Evolutionary conservation across 139 green algal genomes (phyloP).

Genomic region (Pedinophyceae sp.): DNA sequence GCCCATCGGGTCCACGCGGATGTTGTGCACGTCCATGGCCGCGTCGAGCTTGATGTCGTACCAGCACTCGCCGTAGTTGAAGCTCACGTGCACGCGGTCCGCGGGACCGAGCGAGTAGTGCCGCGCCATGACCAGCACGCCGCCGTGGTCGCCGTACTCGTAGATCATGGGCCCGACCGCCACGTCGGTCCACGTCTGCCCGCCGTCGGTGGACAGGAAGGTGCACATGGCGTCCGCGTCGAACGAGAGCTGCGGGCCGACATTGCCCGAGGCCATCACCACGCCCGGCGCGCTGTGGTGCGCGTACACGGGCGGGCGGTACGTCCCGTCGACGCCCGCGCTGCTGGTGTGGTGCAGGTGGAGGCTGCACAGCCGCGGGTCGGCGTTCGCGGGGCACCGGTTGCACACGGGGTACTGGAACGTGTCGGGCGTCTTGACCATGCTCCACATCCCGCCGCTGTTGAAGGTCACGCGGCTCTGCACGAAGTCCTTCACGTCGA

Average conservation of each 20-base stretch:
- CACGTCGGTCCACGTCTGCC: conserved; percentile 75
- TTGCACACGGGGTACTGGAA: conserved; percentile 28
- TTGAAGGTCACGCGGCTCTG: conserved; percentile 63
- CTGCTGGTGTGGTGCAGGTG: conserved; percentile 53
- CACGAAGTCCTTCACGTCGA: conserved; percentile 15
- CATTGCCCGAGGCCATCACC: conserved; percentile 76
- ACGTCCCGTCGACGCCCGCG: conserved; percentile 29
- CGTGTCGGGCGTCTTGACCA: conserved; percentile 24
- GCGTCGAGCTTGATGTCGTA: conserved; percentile 41
- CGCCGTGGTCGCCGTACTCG: conserved; percentile 81
- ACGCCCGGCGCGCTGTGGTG: conserved; percentile 63
- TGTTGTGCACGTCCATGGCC: conserved; percentile 75
- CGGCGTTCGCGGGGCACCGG: conserved; percentile 12
- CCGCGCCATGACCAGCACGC: conserved; percentile 64
- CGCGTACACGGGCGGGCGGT: conserved; percentile 65
- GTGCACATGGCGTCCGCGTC: conserved; percentile 49
- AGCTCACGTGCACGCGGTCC: conserved; percentile 41
- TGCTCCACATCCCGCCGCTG: conserved; percentile 38
- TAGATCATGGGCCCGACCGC: conserved; percentile 59
- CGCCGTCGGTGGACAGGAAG: conserved; percentile 69
- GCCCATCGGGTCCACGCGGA: conserved; percentile 58
- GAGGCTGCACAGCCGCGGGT: conserved; percentile 33
- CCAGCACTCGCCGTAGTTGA: conserved; percentile 77
- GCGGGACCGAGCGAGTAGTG: conserved; percentile 31
- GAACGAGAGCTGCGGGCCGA: conserved; percentile 31